phyloP scores from a whole-genome alignment of 768 basidiomycete genomes.

The Phaeotremella skinneri region DNA sequence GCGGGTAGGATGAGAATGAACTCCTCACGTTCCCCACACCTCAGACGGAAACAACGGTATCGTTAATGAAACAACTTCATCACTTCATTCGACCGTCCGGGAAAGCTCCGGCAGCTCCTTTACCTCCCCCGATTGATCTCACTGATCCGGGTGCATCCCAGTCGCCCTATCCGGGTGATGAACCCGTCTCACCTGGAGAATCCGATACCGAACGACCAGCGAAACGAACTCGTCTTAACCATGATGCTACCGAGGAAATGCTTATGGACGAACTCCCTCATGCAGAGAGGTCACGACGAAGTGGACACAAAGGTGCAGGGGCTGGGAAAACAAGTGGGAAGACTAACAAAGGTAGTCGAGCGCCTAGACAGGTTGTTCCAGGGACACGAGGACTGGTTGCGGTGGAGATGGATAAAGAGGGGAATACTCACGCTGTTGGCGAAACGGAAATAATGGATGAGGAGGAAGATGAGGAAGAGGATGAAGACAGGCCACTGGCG shows the following conservation, averaged over 20 bases:
- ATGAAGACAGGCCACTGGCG: conserved; percentile 62
- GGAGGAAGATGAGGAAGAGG: conserved; percentile 54
- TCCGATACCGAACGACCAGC: conserved; percentile 9
- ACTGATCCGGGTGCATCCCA: conserved; percentile 16
- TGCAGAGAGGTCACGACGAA: conserved; percentile 9
- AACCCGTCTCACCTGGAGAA: background rate
- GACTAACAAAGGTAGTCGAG: conserved; percentile 13
- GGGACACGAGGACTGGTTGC: conserved; percentile 36
- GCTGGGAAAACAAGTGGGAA: conserved; percentile 31
- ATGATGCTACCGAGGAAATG: conserved; percentile 12
- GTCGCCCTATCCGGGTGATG: conserved; percentile 18
- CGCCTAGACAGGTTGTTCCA: conserved; percentile 37
- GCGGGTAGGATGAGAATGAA: conserved; percentile 65
- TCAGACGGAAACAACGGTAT: conserved; percentile 17
- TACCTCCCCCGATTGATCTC: conserved; percentile 30
- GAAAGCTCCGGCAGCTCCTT: conserved; percentile 32
- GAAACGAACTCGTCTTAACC: conserved; percentile 12
- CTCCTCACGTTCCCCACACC: conserved; percentile 56
- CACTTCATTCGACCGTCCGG: conserved; percentile 35
- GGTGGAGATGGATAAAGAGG: conserved; percentile 53
- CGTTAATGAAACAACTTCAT: conserved; percentile 32
- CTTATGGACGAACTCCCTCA: no score
- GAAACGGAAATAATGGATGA: conserved; percentile 16
- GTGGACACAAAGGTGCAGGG: conserved; percentile 2
- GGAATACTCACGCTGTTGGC: conserved; percentile 72